Evolutionary conservation across 257 asterid species (phyloP).

Genomic region (Scutellaria baicalensis): DNA sequence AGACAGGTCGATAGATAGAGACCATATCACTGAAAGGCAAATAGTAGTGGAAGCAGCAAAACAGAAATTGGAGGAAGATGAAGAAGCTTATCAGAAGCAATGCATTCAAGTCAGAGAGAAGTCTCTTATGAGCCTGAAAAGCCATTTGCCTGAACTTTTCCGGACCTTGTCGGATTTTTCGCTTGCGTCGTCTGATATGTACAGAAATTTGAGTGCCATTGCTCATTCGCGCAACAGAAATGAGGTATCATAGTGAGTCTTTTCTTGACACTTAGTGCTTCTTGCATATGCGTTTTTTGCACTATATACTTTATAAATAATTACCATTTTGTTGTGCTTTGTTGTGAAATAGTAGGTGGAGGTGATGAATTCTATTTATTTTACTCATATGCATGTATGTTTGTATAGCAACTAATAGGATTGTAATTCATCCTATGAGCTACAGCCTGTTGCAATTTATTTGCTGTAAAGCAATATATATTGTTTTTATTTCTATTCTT

Average conservation of each 20-base stretch:
- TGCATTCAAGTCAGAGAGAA: conserved; percentile 78
- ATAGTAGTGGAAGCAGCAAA: conserved; percentile 42
- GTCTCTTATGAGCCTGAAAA: conserved; percentile 63
- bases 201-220: conserved; percentile 49
- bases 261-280: not conserved
- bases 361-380: conserved; percentile 6
- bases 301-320: conserved; percentile 12
- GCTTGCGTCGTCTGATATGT: conserved; percentile 82
- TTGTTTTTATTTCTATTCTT: not conserved
- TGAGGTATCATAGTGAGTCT: conserved; percentile 6
- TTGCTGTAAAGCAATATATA: conserved; percentile 2
- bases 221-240: conserved; percentile 29
- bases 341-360: conserved; percentile 23
- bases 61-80: conserved; percentile 60
- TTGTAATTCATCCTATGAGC: conserved; percentile 3
- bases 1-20: conserved; percentile 35
- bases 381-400: not conserved
- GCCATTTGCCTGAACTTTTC: conserved; percentile 74
- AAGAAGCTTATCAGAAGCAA: conserved; percentile 56
- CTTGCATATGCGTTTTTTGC: not conserved
- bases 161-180: conserved; percentile 62
- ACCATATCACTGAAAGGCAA: conserved; percentile 41
- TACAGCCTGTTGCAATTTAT: not conserved
- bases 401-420: conserved; percentile 17
- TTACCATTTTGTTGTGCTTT: conserved; percentile 18